Percentiles rank a stretch among this genome's conserved stretches.
These are phyloP conservation scores for Colletotrichum sojae DNA, from an alignment of 2,329 filamentous ascomycete species.

Conservation along the genomic window DNA sequence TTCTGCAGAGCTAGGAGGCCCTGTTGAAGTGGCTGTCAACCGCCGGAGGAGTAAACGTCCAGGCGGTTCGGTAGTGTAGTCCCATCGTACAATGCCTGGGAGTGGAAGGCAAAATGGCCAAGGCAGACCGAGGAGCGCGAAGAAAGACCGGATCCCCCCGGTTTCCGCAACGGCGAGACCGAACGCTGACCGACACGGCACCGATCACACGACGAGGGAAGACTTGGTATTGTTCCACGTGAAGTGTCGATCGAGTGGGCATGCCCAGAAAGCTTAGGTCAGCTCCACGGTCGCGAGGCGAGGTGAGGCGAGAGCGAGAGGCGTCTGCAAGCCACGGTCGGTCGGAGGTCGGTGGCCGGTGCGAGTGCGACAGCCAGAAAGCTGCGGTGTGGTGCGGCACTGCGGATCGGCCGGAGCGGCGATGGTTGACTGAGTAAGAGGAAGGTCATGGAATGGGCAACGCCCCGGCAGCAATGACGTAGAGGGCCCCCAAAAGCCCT, in stretches of 20 bases:
- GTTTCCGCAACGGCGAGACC: conserved; percentile 34
- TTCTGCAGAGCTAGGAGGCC: conserved; percentile 25
- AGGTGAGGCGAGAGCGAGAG: conserved; percentile 29
- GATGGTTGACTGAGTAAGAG: conserved; percentile 32
- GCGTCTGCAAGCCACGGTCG: conserved; percentile 25
- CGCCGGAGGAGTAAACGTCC: conserved; percentile 21
- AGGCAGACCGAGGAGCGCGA: conserved; percentile 15
- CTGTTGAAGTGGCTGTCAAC: conserved; percentile 16
- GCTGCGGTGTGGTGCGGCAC: too few relatives aligned
- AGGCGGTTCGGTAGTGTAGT: conserved; percentile 7
- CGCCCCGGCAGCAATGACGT: conserved; percentile 35
- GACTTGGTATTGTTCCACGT: conserved; percentile 24
- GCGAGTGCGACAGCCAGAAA: not conserved
- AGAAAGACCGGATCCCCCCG: conserved; percentile 18
- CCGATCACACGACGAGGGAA: conserved; percentile 30
- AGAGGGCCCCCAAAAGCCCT: conserved; percentile 14
- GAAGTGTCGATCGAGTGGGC: conserved; percentile 20
- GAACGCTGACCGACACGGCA: conserved; percentile 36
- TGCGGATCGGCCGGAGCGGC: conserved; percentile 39
- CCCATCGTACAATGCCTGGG: not conserved
- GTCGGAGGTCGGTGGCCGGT: conserved; percentile 29
- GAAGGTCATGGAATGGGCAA: conserved; percentile 17
- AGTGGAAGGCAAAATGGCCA: conserved; percentile 30
- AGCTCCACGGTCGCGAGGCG: conserved; percentile 29
- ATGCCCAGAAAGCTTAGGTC: conserved; percentile 32